Evolutionary conservation across 1,139 yeast genomes (phyloP), one percentile per base, ranked within the genome.

Genomic region (Saccharomyces uvarum): DNA sequence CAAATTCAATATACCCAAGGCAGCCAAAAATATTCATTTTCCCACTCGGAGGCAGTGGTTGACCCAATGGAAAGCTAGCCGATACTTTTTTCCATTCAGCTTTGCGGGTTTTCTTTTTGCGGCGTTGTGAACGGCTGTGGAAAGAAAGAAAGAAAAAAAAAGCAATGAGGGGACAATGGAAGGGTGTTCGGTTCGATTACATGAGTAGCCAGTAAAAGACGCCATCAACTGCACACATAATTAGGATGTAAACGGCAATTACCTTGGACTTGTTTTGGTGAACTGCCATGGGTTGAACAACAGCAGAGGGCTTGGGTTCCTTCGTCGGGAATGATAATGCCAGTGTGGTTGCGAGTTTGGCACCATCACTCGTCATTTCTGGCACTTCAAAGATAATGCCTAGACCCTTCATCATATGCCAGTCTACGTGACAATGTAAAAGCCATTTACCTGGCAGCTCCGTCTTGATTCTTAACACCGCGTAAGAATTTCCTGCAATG

Each of bases 391-490:
- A 75, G 5, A 77, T 75, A 52, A 80, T 71, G 33, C 85, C 86
- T 56, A 83, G 74, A 21, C 87, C 88, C 68, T 82, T 85, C 54
- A 77, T 82, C 62, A 85, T 81, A 68, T 86, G 95, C 93, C 93
- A 86, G 58, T 85, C 87, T 48, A 86, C 83, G 61, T 86, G 95
- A 69, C 95, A 87, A 66, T 87, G 95, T 74, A 87, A 80, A 48
- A 84, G 75, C 93, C 95, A 87, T 28, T 83, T 79, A 9, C 95
- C 95, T 3, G 91, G 89, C 62, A 83, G 83, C 61, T 84, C 81
- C 26, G 88, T 82, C 54, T 75, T 75, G 63, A 86, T 80, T 58
- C 95, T 73, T 41, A 80, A 51, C 9, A 75, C 73, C 47, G 85
- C 79, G 71, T 81, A 83, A 2, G 86, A 86, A 55, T 76, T 78